These are phyloP conservation scores for Lentithecium fluviatile DNA, from an alignment of 495 filamentous ascomycete species.

Conservation along the genomic window DNA sequence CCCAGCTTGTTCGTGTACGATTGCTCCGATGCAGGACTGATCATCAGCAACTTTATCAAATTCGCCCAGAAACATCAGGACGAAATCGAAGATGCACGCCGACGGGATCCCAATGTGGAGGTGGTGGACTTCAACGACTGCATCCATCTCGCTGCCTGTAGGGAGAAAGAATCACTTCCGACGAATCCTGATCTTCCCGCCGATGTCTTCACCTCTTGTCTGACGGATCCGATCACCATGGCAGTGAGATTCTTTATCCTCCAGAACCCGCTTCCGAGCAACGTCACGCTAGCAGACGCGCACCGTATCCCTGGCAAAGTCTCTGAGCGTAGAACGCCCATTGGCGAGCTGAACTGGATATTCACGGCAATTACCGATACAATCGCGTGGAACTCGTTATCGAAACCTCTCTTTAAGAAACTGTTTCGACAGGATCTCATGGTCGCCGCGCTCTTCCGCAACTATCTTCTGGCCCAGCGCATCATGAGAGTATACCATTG, in stretches of 20 bases:
- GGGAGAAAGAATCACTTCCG: slow-evolving; percentile 83
- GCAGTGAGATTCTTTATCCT: slow-evolving; percentile 91
- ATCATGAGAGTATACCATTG: slow-evolving; percentile 96
- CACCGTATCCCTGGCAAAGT: slow-evolving; percentile 78
- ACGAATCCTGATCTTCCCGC: slow-evolving; percentile 95
- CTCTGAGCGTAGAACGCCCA: slow-evolving; percentile 88
- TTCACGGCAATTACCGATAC: slow-evolving; percentile 99
- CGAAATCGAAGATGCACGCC: slow-evolving; percentile 71
- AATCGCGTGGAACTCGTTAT: slow-evolving; percentile 94
- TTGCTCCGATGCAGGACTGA: slow-evolving; percentile 92
- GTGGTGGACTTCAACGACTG: slow-evolving; percentile 69
- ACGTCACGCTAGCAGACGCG: slow-evolving; percentile 74
- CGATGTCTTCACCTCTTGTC: slow-evolving; percentile 92
- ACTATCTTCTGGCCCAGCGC: slow-evolving; percentile 90
- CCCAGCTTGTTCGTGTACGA: slow-evolving; percentile 97
- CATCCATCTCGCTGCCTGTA: slow-evolving; percentile 92
- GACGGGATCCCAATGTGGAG: slow-evolving; percentile 70
- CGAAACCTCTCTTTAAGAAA: slow-evolving; percentile 87
- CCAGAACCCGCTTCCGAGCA: slow-evolving; percentile 79
- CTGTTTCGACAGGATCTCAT: slow-evolving; percentile 98
- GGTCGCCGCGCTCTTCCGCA: slow-evolving; percentile 95
- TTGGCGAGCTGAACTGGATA: slow-evolving; percentile 98
- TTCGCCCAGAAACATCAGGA: slow-evolving; percentile 92
- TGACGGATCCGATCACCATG: slow-evolving; percentile 96
- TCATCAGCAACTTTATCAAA: slow-evolving; percentile 88